phyloP scores from a whole-genome alignment of 495 filamentous ascomycete species.

The Amniculicola lignicola region DNA sequence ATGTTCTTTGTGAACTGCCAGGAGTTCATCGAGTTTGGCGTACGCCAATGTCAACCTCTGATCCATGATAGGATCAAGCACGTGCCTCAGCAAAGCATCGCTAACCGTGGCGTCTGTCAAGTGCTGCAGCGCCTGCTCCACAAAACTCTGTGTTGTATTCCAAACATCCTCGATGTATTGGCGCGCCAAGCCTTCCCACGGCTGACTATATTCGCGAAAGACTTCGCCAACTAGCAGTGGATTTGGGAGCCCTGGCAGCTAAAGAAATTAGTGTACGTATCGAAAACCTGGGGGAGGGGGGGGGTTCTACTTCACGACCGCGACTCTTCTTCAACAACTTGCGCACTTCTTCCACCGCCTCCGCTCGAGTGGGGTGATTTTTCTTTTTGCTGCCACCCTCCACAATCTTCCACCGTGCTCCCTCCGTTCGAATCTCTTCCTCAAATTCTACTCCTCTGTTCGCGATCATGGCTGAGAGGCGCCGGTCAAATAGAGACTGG shows the following conservation, averaged over 20 bases:
- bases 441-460: constrained; percentile 5
- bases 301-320: not conserved
- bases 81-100: not conserved
- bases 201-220: constrained; percentile 2
- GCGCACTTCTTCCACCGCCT: constrained; percentile 4
- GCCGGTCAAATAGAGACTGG: not conserved
- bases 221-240: constrained; percentile 4
- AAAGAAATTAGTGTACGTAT: constrained; percentile 1
- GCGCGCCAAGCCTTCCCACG: constrained; percentile 2
- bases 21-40: constrained; percentile 2
- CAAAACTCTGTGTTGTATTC: constrained; percentile 1
- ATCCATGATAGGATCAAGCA: constrained; percentile 5
- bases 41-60: constrained; percentile 2
- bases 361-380: constrained; percentile 3
- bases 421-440: constrained; percentile 1
- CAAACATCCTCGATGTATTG: constrained; percentile 7
- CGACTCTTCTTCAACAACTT: constrained; percentile 5
- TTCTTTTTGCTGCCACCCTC: constrained; percentile 4
- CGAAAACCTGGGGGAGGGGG: not conserved
- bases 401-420: constrained; percentile 1
- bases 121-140: constrained; percentile 4
- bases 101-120: constrained; percentile 2
- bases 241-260: constrained; percentile 4
- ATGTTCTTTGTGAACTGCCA: constrained; percentile 8
- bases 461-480: constrained; percentile 1